Evolutionary conservation across 2,329 filamentous ascomycete genomes (phyloP).

Genomic region (Trichoderma breve): DNA sequence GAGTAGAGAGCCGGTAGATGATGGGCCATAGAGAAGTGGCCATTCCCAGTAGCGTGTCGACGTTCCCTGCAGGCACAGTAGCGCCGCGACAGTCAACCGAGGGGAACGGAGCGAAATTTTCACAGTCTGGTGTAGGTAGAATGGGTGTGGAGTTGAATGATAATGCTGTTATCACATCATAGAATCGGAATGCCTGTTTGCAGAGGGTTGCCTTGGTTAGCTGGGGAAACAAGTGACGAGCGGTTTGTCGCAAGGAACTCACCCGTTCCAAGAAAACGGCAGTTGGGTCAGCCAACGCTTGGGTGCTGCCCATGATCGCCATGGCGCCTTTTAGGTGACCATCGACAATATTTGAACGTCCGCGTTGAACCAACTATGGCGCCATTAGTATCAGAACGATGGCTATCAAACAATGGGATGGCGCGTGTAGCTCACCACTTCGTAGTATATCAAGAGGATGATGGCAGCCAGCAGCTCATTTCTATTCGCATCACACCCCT

Average conservation of each 20-base stretch:
- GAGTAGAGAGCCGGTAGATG: slow-evolving; percentile 58
- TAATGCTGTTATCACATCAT: slow-evolving; percentile 63
- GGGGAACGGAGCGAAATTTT: slow-evolving; percentile 47
- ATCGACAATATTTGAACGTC: slow-evolving; percentile 58
- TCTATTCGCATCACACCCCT: slow-evolving; percentile 47
- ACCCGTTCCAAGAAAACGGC: slow-evolving; percentile 60
- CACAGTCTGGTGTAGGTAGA: slow-evolving; percentile 48
- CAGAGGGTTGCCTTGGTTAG: slow-evolving; percentile 25
- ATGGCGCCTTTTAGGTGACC: slow-evolving; percentile 61
- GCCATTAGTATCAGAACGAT: slow-evolving; percentile 17
- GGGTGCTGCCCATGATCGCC: slow-evolving; percentile 55
- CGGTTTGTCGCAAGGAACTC: slow-evolving; percentile 23
- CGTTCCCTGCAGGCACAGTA: slow-evolving; percentile 49
- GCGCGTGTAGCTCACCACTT: slow-evolving; percentile 51
- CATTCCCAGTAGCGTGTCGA: slow-evolving; percentile 60
- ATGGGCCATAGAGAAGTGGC: slow-evolving; percentile 63
- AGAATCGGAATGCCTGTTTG: slow-evolving; percentile 59
- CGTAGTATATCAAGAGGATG: slow-evolving; percentile 61
- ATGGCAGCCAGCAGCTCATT: slow-evolving; percentile 61
- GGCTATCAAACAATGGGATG: too few species aligned
- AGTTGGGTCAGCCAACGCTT: slow-evolving; percentile 48
- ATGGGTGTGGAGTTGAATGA: slow-evolving; percentile 59
- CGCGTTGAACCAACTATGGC: slow-evolving; percentile 57
- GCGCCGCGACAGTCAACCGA: slow-evolving; percentile 44
- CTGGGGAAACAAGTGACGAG: neutral